Percentiles rank a stretch among this genome's conserved stretches.
Evolutionary conservation across 495 filamentous ascomycete genomes (phyloP).

Genomic region (Echria macrotheca): DNA sequence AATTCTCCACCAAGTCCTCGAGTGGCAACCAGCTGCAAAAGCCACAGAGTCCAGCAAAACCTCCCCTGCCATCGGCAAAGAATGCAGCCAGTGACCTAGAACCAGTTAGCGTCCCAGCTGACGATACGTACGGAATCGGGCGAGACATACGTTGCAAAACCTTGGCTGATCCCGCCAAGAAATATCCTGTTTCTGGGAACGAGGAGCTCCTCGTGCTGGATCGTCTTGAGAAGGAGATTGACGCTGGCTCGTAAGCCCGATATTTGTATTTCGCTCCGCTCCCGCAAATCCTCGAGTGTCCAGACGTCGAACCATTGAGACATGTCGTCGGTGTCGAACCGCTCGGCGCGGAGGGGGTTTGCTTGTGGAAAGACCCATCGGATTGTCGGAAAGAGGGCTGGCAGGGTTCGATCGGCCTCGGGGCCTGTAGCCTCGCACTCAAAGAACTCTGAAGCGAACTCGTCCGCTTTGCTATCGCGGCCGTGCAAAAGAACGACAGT

Average conservation of each 20-base stretch:
- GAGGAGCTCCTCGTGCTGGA: slow-evolving; percentile 6
- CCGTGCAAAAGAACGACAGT: slow-evolving; percentile 11
- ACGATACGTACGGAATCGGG: background rate
- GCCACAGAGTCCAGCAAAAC: slow-evolving; percentile 6
- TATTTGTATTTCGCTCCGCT: slow-evolving; percentile 10
- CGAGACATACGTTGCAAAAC: slow-evolving; percentile 11
- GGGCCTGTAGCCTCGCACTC: slow-evolving; percentile 6
- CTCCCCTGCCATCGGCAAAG: slow-evolving; percentile 8
- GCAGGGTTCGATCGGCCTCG: background rate
- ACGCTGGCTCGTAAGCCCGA: slow-evolving; percentile 4
- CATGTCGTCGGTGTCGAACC: slow-evolving; percentile 7
- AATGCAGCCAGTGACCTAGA: slow-evolving; percentile 2
- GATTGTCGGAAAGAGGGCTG: slow-evolving; percentile 7
- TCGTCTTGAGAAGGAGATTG: background rate
- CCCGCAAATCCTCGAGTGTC: slow-evolving; percentile 3
- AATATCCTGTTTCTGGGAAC: slow-evolving; percentile 6
- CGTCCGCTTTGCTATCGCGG: slow-evolving; percentile 3
- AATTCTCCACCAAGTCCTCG: background rate
- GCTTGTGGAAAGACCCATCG: slow-evolving; percentile 14
- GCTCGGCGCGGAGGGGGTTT: background rate
- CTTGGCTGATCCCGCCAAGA: slow-evolving; percentile 12
- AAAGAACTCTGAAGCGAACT: slow-evolving; percentile 11
- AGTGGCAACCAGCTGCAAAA: slow-evolving; percentile 12
- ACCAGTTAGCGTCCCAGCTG: background rate
- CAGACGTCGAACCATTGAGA: slow-evolving; percentile 15